Evolutionary conservation across 768 basidiomycete genomes (phyloP).

Genomic region (Pisolithus orientalis): DNA sequence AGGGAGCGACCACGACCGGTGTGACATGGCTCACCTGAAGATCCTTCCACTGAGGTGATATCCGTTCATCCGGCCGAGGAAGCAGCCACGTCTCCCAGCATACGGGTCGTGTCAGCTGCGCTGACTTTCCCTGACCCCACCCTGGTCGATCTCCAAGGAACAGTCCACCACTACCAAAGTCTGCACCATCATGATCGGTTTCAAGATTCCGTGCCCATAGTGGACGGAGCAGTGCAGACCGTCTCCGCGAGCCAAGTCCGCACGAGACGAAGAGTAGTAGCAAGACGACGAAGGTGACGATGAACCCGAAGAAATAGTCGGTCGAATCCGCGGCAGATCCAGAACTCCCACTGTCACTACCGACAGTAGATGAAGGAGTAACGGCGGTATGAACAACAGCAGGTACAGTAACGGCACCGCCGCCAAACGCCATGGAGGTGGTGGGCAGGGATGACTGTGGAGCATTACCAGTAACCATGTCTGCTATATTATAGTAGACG

Average conservation of each 20-base stretch:
- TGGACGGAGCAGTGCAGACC: slow-evolving; percentile 19
- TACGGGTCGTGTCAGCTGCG: slow-evolving; percentile 12
- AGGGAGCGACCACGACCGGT: not conserved
- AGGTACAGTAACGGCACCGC: too few relatives aligned
- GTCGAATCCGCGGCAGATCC: not conserved
- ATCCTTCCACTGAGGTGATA: slow-evolving; percentile 6
- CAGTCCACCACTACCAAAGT: slow-evolving; percentile 4
- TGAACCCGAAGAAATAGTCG: slow-evolving; percentile 29
- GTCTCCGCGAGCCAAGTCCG: slow-evolving; percentile 41
- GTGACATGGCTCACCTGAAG: slow-evolving; percentile 17
- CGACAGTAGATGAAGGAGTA: not conserved
- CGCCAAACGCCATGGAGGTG: too few relatives aligned
- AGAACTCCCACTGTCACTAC: not conserved
- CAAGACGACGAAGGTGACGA: slow-evolving; percentile 27
- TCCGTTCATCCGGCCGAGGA: not conserved
- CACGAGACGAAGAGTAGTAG: slow-evolving; percentile 48
- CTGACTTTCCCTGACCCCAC: slow-evolving; percentile 6
- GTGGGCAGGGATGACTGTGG: too few relatives aligned
- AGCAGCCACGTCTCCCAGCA: slow-evolving; percentile 17
- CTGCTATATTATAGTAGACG: too few relatives aligned
- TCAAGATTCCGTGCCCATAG: slow-evolving; percentile 7
- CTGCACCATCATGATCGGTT: slow-evolving; percentile 9
- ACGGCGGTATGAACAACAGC: too few relatives aligned
- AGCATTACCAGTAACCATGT: too few relatives aligned
- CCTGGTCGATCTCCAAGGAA: not conserved